These are phyloP conservation scores for Geoglossum cookeanum DNA, from an alignment of 2,329 filamentous ascomycete species.

Conservation along the genomic window DNA sequence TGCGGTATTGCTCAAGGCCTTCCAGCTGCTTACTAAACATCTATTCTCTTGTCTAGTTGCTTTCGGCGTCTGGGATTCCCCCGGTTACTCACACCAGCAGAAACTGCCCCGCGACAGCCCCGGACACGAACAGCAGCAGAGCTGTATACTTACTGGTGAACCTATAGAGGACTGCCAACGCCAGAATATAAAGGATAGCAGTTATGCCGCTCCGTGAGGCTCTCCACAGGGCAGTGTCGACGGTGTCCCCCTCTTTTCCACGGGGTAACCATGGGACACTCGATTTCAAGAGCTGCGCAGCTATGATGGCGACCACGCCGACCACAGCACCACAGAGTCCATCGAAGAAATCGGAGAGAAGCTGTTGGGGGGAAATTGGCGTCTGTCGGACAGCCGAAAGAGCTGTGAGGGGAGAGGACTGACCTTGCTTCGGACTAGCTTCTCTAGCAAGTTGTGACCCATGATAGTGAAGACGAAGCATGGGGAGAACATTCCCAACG, in stretches of 20 bases:
- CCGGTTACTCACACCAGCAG: slow-evolving; percentile 8
- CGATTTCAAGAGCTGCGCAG: slow-evolving; percentile 15
- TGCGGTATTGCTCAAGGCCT: too few relatives aligned
- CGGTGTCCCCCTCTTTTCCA: background rate
- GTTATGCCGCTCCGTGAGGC: slow-evolving; percentile 12
- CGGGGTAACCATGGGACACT: slow-evolving; percentile 13
- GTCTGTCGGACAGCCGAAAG: background rate
- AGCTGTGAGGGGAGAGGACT: slow-evolving; percentile 1
- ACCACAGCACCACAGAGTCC: slow-evolving; percentile 17
- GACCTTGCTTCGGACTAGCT: slow-evolving; percentile 16
- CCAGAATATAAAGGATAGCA: slow-evolving; percentile 14
- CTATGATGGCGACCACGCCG: slow-evolving; percentile 17
- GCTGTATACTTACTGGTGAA: slow-evolving; percentile 16
- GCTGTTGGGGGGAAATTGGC: slow-evolving; percentile 7
- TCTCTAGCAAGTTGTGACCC: slow-evolving; percentile 17
- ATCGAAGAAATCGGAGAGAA: slow-evolving; percentile 18
- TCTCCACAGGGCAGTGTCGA: slow-evolving; percentile 3
- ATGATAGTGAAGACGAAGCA: slow-evolving; percentile 19
- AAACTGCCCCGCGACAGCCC: slow-evolving; percentile 16
- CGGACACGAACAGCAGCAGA: slow-evolving; percentile 13
- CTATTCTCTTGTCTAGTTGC: too few relatives aligned
- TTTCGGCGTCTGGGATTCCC: too few relatives aligned
- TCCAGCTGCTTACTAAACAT: too few relatives aligned
- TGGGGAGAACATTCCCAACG: slow-evolving; percentile 18
- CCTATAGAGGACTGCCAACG: slow-evolving; percentile 15